These are phyloP conservation scores for Ziziphus jujuba DNA, from an alignment of 306 rosid species.

Conservation along the genomic window DNA sequence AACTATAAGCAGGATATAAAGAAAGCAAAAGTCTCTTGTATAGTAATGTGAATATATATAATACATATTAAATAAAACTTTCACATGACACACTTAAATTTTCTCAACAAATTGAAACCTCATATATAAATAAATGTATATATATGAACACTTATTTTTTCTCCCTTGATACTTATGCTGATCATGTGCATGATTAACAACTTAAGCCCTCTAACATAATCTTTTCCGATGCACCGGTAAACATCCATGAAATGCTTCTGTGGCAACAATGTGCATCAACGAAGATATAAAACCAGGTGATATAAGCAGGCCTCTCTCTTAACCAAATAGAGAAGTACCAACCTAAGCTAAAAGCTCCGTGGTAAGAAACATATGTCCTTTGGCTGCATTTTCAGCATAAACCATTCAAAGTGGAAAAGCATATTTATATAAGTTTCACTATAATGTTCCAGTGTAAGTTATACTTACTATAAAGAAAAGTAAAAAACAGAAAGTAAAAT, in stretches of 20 bases:
- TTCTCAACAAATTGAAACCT: too few relatives aligned
- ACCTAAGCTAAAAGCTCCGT: neutral
- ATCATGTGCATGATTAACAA: neutral
- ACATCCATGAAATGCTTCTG: neutral
- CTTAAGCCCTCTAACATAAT: neutral
- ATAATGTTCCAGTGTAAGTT: neutral
- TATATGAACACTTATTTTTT: neutral
- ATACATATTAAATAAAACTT: neutral
- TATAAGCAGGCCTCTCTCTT: neutral
- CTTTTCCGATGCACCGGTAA: neutral
- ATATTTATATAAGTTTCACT: neutral
- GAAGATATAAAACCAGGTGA: neutral
- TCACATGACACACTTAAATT: too few relatives aligned
- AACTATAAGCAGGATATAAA: neutral
- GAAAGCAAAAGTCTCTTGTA: neutral
- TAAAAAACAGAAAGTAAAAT: slow-evolving; percentile 3
- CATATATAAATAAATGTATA: neutral
- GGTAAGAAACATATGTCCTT: neutral
- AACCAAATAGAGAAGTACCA: neutral
- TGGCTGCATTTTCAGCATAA: slow-evolving; percentile 2
- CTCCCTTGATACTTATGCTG: neutral
- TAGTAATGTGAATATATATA: too few relatives aligned
- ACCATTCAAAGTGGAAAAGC: slow-evolving; percentile 19
- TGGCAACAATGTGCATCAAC: neutral
- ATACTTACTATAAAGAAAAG: neutral